Evolutionary conservation across 2,329 filamentous ascomycete genomes (phyloP).

Genomic region (Beauveria sp.): DNA sequence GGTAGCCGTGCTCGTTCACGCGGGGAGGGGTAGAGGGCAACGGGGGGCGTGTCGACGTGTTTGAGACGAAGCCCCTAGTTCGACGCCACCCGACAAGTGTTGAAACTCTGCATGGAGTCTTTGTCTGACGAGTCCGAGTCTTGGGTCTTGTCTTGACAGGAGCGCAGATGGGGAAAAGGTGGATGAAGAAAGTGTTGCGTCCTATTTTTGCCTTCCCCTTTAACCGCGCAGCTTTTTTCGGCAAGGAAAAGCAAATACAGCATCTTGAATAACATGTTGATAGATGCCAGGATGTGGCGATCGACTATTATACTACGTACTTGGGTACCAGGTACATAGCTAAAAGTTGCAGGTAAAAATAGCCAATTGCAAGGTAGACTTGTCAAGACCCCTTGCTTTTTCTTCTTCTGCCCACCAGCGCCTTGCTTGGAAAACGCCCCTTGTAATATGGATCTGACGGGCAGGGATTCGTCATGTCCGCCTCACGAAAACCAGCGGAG

Average conservation of each 20-base stretch:
- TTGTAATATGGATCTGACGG: conserved; percentile 2
- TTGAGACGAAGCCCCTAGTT: conserved; percentile 10
- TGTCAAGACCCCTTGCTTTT: not conserved
- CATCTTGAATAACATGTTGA: no score
- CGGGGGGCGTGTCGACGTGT: not conserved
- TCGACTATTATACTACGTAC: no score
- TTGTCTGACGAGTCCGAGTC: not conserved
- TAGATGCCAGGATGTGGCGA: no score
- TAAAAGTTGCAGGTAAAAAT: not conserved
- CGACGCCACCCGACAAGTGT: conserved; percentile 4
- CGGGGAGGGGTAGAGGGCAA: not conserved
- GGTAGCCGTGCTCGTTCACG: not conserved
- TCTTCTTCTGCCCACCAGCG: not conserved
- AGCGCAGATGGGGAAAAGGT: not conserved
- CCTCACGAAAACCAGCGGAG: not conserved
- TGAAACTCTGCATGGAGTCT: not conserved
- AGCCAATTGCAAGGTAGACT: not conserved
- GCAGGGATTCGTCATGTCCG: not conserved
- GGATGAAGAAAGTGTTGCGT: no score
- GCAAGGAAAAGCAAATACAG: no score
- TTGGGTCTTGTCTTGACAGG: not conserved
- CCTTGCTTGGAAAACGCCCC: not conserved
- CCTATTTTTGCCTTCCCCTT: no score
- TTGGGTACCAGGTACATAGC: no score
- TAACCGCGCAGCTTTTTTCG: no score